These are phyloP conservation scores for Yamadazyma scolyti DNA, from an alignment of 805 yeast genomes.

Conservation along the genomic window DNA sequence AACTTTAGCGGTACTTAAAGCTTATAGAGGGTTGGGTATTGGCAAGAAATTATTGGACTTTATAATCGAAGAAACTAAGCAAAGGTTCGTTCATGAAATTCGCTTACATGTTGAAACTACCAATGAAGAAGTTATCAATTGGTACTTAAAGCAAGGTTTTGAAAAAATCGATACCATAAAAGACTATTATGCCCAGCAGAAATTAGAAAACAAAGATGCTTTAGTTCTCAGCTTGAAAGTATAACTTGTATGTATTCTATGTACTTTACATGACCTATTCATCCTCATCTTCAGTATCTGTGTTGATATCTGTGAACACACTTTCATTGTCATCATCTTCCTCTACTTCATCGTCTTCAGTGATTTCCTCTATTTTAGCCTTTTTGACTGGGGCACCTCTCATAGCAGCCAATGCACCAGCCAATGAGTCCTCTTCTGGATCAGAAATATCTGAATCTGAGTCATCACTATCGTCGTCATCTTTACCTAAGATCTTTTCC, in stretches of 20 bases:
- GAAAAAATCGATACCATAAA: constrained; percentile 28
- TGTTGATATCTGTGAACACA: constrained; percentile 42
- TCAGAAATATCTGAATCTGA: constrained; percentile 59
- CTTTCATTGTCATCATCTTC: constrained; percentile 39
- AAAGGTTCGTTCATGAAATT: constrained; percentile 50
- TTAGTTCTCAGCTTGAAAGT: constrained; percentile 28
- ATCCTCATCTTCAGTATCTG: constrained; percentile 42
- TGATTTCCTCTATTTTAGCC: constrained; percentile 7
- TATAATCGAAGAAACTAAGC: constrained; percentile 54
- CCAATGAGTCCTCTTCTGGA: constrained; percentile 71
- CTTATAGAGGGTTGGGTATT: constrained; percentile 60
- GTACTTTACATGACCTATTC: constrained; percentile 2
- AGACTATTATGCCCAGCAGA: constrained; percentile 47
- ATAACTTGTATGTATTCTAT: constrained; percentile 11
- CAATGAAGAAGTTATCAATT: constrained; percentile 39
- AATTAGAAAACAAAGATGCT: constrained; percentile 48
- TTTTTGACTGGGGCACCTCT: constrained; percentile 58
- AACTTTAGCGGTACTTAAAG: constrained; percentile 61
- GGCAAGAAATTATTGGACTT: constrained; percentile 57
- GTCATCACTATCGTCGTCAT: constrained; percentile 32
- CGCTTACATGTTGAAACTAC: constrained; percentile 50
- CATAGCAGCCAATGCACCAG: constrained; percentile 69
- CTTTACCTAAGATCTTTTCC: constrained; percentile 21
- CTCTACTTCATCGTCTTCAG: constrained; percentile 16
- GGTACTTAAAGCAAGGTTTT: constrained; percentile 55